phyloP scores from a whole-genome alignment of 164 flowering plant species.

The Taxillus chinensis region DNA sequence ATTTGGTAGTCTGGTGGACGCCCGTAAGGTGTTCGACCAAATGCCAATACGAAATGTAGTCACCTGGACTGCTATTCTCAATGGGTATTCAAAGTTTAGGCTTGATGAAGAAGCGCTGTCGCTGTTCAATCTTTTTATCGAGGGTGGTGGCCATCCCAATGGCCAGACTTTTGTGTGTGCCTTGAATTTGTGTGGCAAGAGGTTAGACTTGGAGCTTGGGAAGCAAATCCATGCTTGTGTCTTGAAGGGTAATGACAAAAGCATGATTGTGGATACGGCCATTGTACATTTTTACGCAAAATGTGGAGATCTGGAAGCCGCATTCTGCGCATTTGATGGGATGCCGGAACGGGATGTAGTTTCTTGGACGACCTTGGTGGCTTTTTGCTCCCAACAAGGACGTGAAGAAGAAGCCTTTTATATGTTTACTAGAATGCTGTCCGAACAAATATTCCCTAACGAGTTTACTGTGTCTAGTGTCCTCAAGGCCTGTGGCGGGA shows the following conservation, averaged over 20 bases:
- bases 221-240: slow-evolving; percentile 58
- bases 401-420: slow-evolving; percentile 36
- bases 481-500: slow-evolving; percentile 73
- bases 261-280: slow-evolving; percentile 56
- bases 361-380: slow-evolving; percentile 67
- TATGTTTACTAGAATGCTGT: slow-evolving; percentile 42
- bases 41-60: slow-evolving; percentile 52
- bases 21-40: slow-evolving; percentile 64
- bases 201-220: slow-evolving; percentile 49
- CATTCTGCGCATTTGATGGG: slow-evolving; percentile 39
- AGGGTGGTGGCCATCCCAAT: slow-evolving; percentile 29
- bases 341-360: slow-evolving; percentile 58
- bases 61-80: slow-evolving; percentile 73
- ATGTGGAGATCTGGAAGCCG: slow-evolving; percentile 42
- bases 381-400: slow-evolving; percentile 58
- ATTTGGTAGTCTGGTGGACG: slow-evolving; percentile 33
- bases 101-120: slow-evolving; percentile 35
- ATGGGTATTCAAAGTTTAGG: slow-evolving; percentile 50
- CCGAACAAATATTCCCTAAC: slow-evolving; percentile 42
- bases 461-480: slow-evolving; percentile 61
- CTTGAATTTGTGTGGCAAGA: slow-evolving; percentile 54
- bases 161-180: slow-evolving; percentile 54
- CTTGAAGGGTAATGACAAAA: slow-evolving; percentile 44
- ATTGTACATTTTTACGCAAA: slow-evolving; percentile 55
- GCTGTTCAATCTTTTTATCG: slow-evolving; percentile 30